Conservation (phyloP, 1,139 yeast genomes). For the Geotrichum fermentans region DNA sequence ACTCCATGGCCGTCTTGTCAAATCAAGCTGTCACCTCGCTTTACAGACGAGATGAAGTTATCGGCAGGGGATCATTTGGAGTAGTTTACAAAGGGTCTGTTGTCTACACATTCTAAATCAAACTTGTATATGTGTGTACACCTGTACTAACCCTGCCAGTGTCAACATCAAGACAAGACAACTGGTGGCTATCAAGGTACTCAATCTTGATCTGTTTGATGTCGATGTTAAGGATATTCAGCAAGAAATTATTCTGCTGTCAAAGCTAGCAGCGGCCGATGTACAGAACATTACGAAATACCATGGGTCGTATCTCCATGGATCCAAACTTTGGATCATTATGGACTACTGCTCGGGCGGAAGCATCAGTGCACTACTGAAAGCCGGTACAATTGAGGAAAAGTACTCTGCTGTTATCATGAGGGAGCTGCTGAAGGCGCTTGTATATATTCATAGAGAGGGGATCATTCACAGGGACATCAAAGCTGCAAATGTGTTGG, state of each 20-base stretch:
- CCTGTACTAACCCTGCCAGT: slow-evolving; percentile 5
- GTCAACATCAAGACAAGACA: slow-evolving; percentile 58
- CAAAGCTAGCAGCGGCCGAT: slow-evolving; percentile 77
- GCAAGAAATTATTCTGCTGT: slow-evolving; percentile 79
- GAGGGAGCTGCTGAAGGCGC: slow-evolving; percentile 73
- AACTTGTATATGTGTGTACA: no score
- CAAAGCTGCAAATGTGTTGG: slow-evolving; percentile 89
- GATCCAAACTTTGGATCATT: slow-evolving; percentile 89
- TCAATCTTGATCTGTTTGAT: slow-evolving; percentile 85
- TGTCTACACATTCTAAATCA: slow-evolving; percentile 31
- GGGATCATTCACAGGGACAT: slow-evolving; percentile 93
- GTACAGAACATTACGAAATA: slow-evolving; percentile 75
- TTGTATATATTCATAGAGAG: slow-evolving; percentile 74
- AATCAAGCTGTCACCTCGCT: slow-evolving; percentile 29
- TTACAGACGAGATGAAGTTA: slow-evolving; percentile 79
- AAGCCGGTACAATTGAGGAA: slow-evolving; percentile 88
- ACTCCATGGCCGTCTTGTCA: no score
- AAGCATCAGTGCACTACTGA: slow-evolving; percentile 75
- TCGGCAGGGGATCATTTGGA: slow-evolving; percentile 96
- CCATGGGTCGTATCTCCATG: slow-evolving; percentile 80
- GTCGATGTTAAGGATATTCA: slow-evolving; percentile 95
- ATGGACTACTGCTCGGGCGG: slow-evolving; percentile 99
- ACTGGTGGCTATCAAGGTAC: slow-evolving; percentile 85
- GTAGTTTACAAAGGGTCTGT: slow-evolving; percentile 75
- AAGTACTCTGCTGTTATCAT: slow-evolving; percentile 72